Percentiles rank a stretch among this genome's conserved stretches.
Conservation (phyloP, 2,329 filamentous ascomycete genomes). For the Bretziella fagacearum region DNA sequence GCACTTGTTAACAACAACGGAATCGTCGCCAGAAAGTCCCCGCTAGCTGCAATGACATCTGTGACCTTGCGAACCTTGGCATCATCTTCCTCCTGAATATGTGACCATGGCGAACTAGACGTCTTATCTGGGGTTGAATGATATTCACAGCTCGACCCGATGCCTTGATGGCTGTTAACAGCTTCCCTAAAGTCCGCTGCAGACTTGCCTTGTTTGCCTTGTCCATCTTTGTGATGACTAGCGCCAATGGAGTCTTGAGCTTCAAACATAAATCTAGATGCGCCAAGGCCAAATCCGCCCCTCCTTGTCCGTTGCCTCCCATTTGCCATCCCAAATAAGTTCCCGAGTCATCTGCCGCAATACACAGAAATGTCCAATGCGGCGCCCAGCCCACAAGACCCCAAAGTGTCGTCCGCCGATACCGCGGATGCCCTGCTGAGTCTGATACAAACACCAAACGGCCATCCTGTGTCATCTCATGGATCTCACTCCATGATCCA, state of each 20-base stretch:
- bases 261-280: conserved; percentile 77
- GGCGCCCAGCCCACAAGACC: conserved; percentile 92
- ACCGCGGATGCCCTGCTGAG: conserved; percentile 79
- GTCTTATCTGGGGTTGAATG: conserved; percentile 40
- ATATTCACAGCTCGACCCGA: conserved; percentile 59
- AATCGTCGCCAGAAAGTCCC: conserved; percentile 32
- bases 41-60: conserved; percentile 29
- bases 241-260: conserved; percentile 56
- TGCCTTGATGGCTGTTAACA: conserved; percentile 63
- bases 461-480: conserved; percentile 55
- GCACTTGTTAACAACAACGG: conserved; percentile 81
- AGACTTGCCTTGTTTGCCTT: conserved; percentile 58
- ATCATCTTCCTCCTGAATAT: conserved; percentile 38
- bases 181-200: conserved; percentile 50
- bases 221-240: conserved; percentile 85
- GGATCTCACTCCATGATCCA: conserved; percentile 87
- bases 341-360: conserved; percentile 56
- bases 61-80: conserved; percentile 40
- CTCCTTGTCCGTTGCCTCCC: background rate
- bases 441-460: conserved; percentile 80
- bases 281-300: conserved; percentile 54
- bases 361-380: conserved; percentile 80
- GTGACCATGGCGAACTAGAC: conserved; percentile 34
- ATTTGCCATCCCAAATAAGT: conserved; percentile 12
- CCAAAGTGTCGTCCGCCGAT: conserved; percentile 71